Base-by-base conservation (phyloP, 1,284 basidiomycete genomes). In the Ustilago cynodontis region DNA sequence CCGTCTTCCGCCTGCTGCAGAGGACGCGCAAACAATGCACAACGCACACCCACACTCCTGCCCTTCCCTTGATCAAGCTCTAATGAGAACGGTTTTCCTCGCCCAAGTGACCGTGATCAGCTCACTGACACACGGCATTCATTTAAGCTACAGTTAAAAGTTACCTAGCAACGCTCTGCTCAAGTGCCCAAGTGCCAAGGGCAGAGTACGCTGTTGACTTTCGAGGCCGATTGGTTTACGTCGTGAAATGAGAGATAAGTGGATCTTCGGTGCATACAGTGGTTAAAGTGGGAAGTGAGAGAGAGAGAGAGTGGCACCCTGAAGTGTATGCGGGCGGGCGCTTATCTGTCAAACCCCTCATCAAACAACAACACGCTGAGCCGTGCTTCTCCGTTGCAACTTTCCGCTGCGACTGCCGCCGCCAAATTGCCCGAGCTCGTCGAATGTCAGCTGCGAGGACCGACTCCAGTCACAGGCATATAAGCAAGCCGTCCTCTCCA, bases 191-290 rank as follows among this genome's bases (percentile, higher is more conserved):
- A 39, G 37, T 39, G 37, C 18, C 37, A 39, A n/a, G 37, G 39
- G 37, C 18, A 13, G n/a, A 43, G 41, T 52, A n/a, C 55, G 33
- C 41, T n/a, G n/a, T 50, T 47, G 37, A 22, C 45, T 59, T 43
- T 24, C 35, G 50, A 63, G 35, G 55, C 28, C 60, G 61, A 37
- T 3, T 49, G 6, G 47, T 49, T 13, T 26, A 5, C 13, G 49
- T 26, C 10, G 43, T 26, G 35, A 29, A 24, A 47, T 49, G 52
- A 60, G 59, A 18, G 50, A 14, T 28, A 18, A 31, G 26, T 35
- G 47, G 66, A 69, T 69, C 66, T 51, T 56, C 66, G 22, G 35
- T 64, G 60, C 66, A 59, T 41, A 16, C 20, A 43, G 37, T 57
- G 41, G 35, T 35, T 6, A 37, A 35, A n/a, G 11, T n/a, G n/a